phyloP scores from a whole-genome alignment of 225 moss, liverwort and hornwort species.

The Anthoceros angustus region DNA sequence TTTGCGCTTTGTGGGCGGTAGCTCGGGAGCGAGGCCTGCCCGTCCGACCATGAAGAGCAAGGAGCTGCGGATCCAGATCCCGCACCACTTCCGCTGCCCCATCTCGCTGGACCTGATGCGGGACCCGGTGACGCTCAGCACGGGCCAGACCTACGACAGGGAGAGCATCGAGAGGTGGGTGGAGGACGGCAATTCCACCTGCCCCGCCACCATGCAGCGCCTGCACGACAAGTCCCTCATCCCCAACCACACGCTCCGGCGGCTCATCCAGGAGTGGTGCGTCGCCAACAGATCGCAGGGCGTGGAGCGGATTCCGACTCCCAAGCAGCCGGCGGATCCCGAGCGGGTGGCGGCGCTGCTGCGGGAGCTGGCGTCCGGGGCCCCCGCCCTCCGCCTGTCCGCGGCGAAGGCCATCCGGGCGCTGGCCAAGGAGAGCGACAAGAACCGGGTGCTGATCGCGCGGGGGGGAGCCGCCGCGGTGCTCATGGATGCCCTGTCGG shows the following conservation, averaged over 20 bases:
- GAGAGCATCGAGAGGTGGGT: constrained; percentile 74
- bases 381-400: constrained; percentile 10
- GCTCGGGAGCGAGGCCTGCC: too few relatives aligned
- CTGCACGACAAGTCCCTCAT: constrained; percentile 42
- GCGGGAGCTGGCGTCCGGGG: constrained; percentile 20
- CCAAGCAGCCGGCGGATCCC: constrained; percentile 25
- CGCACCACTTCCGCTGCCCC: constrained; percentile 65
- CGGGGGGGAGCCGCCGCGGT: too few relatives aligned
- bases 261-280: constrained; percentile 74
- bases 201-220: constrained; percentile 69
- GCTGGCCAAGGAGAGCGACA: too few relatives aligned
- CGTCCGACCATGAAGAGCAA: too few relatives aligned
- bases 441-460: too few relatives aligned
- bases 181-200: constrained; percentile 56
- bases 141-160: constrained; percentile 83
- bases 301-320: constrained; percentile 24
- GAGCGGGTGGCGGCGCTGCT: constrained; percentile 23
- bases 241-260: constrained; percentile 66
- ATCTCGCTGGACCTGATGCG: constrained; percentile 86
- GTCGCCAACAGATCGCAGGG: constrained; percentile 35
- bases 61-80: constrained; percentile 36
- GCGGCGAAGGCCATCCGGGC: constrained; percentile 34
- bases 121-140: constrained; percentile 78
- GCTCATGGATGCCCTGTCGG: too few relatives aligned
- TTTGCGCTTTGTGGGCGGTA: too few relatives aligned